Evolutionary conservation across 2,329 filamentous ascomycete genomes (phyloP), one percentile per base, ranked within the genome.

Genomic region (Sporothrix sp.): DNA sequence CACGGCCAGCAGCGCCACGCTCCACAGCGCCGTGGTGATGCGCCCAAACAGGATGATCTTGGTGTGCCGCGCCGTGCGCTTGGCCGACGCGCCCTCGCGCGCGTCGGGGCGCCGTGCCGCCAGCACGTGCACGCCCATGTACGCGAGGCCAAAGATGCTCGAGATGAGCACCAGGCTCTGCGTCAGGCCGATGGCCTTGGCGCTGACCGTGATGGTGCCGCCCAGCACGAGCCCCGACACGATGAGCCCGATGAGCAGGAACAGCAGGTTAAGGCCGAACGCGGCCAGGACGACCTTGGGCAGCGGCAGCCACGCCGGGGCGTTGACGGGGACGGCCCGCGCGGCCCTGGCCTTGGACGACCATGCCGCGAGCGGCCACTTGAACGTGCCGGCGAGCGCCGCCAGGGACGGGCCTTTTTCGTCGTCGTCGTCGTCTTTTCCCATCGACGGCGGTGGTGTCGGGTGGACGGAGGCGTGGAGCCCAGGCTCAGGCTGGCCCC

Each of bases 31-130:
- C 1, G 58, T 40, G 0, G 58, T 59, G 14, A 64, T 57, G 1
- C 62, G 58, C 0, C 61, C 60, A 4, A 63, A 48, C 21, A 66
- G 58, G 38, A 61, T 53, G 28, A 60, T 57, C 51, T 58, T 61
- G 7, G 64, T 61, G 32, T 66, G 62, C 7, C 66, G 56, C 6
- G 61, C 60, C 16, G 62, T 58, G n/a, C 61, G 59, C 11, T 60
- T 54, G 2, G 58, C 50, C 8, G 59, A 59, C 2, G 52, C 47
- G 23, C 56, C 47, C 35, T 62, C 57, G 8, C 53, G 45, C 28
- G 58, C 54, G 9, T 59, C 58, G 3, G 56, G 56, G 14, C 53
- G 57, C 8, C 54, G 48, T 1, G 64, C 58, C 0, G 63, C 61
- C 9, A 60, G 44, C n/a, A 62, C 11, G 40, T 67, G 61, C 3